phyloP scores from a whole-genome alignment of 495 filamentous ascomycete species.

The Penicillium angulare region DNA sequence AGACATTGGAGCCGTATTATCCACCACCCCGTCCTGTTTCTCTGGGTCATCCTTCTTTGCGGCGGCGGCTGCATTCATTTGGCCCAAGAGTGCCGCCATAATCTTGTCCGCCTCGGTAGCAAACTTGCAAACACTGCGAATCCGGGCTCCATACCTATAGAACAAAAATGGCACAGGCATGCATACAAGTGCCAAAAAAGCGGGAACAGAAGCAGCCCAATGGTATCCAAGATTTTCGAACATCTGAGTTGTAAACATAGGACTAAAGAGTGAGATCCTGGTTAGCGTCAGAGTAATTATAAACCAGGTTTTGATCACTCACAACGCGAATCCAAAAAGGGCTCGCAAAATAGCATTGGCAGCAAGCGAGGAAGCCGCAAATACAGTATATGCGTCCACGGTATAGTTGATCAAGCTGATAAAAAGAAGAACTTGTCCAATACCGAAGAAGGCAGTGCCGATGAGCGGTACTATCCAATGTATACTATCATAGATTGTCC shows the following conservation, averaged over 20 bases:
- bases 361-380: constrained; percentile 75
- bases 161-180: constrained; percentile 1
- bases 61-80: no score
- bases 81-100: no score
- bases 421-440: constrained; percentile 72
- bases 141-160: constrained; percentile 1
- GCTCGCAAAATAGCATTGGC: constrained; percentile 70
- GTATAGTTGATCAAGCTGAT: constrained; percentile 74
- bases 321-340: constrained; percentile 66
- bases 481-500: constrained; percentile 65
- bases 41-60: no score
- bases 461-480: constrained; percentile 68
- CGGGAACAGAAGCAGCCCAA: not conserved
- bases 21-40: no score
- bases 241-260: not conserved
- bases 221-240: not conserved
- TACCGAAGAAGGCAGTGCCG: constrained; percentile 67
- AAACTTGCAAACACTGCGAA: not conserved
- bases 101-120: not conserved
- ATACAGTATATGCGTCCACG: constrained; percentile 77
- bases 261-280: no score
- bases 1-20: no score
- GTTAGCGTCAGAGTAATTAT: no score
- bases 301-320: no score
- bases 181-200: not conserved